phyloP scores from a whole-genome alignment of 106 monocot genomes.

The Dendrobium nobile region DNA sequence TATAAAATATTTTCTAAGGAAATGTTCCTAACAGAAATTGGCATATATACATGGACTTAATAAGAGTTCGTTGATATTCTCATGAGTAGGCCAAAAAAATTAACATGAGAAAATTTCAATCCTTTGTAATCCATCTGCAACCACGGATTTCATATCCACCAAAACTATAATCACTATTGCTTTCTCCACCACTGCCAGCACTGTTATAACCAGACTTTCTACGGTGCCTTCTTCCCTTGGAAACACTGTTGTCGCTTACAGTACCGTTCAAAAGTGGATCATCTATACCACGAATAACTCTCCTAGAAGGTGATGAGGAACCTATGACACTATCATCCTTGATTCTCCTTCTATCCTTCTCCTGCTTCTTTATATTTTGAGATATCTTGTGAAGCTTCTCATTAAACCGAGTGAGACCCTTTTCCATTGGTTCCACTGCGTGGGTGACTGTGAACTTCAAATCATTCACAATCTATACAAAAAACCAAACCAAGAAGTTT shows the following conservation, averaged over 20 bases:
- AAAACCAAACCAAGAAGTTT: constrained; percentile 6
- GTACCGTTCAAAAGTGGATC: constrained; percentile 72
- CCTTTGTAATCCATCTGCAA: constrained; percentile 59
- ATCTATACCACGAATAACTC: constrained; percentile 74
- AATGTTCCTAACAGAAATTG: background rate
- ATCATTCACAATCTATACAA: constrained; percentile 78
- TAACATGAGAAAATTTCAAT: constrained; percentile 16
- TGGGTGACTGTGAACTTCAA: constrained; percentile 91
- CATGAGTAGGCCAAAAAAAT: background rate
- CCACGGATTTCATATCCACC: constrained; percentile 61
- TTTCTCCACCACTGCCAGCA: constrained; percentile 83
- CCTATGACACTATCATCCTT: constrained; percentile 84
- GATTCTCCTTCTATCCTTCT: constrained; percentile 53
- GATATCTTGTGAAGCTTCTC: constrained; percentile 91
- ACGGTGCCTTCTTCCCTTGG: constrained; percentile 31
- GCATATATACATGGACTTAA: background rate
- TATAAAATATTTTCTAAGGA: background rate
- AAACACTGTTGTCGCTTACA: constrained; percentile 37
- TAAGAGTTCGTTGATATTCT: background rate
- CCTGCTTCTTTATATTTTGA: constrained; percentile 78
- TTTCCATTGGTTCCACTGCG: constrained; percentile 90
- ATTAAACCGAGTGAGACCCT: constrained; percentile 72
- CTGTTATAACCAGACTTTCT: constrained; percentile 61
- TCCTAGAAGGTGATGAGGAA: constrained; percentile 33
- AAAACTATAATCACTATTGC: constrained; percentile 58